phyloP scores from a whole-genome alignment of 1,284 basidiomycete species.

The Irpex rosettiformis region DNA sequence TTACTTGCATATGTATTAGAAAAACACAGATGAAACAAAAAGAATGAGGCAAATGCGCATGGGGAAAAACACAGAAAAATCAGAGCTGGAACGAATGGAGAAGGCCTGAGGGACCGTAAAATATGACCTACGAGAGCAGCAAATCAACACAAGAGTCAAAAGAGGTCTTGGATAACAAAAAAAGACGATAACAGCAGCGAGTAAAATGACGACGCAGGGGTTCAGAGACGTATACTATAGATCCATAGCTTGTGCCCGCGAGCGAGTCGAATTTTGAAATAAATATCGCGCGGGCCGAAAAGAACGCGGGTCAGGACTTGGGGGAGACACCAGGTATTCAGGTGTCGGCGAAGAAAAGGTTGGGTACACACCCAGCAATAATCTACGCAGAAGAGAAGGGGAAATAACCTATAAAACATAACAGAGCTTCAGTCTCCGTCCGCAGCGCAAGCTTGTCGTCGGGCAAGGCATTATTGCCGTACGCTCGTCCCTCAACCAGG shows the following conservation, averaged over 20 bases:
- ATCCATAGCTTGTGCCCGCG: too few relatives aligned
- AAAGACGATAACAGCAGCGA: not conserved
- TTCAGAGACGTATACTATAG: too few relatives aligned
- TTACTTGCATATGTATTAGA: not conserved
- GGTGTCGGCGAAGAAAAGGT: too few relatives aligned
- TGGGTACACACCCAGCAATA: not conserved
- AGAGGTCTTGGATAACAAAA: not conserved
- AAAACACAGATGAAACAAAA: not conserved
- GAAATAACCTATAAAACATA: not conserved
- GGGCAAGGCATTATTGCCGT: not conserved
- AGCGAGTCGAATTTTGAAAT: not conserved
- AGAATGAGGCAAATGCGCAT: not conserved
- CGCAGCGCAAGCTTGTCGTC: too few relatives aligned
- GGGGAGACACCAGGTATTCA: too few relatives aligned
- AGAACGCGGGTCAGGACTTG: too few relatives aligned
- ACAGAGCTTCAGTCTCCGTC: not conserved
- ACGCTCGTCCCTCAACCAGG: not conserved
- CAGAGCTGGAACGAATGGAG: not conserved
- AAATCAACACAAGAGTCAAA: not conserved
- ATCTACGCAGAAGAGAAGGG: not conserved
- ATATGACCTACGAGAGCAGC: not conserved
- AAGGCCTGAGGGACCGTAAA: not conserved
- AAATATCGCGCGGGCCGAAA: not conserved
- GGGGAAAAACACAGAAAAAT: not conserved
- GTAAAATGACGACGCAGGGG: not conserved